phyloP scores from a whole-genome alignment of 805 yeast genomes.

The Wickerhamomyces xylosicus region DNA sequence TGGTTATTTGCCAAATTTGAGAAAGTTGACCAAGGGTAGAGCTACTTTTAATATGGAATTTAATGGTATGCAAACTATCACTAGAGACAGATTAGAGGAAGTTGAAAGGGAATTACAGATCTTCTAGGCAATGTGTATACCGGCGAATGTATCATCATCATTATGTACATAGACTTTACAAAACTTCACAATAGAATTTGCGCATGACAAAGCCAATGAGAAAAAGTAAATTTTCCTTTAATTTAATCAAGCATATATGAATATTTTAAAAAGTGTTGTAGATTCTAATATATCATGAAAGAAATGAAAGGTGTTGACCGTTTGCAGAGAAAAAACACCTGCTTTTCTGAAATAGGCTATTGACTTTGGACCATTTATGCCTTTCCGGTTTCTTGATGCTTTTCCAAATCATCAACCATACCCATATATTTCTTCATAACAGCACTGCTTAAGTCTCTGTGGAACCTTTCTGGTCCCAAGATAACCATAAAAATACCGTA shows the following conservation, averaged over 20 bases:
- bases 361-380: too few species aligned
- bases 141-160: slow-evolving; percentile 2
- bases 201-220: too few species aligned
- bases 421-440: slow-evolving; percentile 21
- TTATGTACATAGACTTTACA: neutral
- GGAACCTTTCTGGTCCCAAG: slow-evolving; percentile 49
- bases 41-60: slow-evolving; percentile 77
- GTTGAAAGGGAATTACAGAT: slow-evolving; percentile 18
- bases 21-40: slow-evolving; percentile 85
- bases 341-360: too few species aligned
- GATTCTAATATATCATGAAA: neutral
- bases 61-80: slow-evolving; percentile 59
- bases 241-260: too few species aligned
- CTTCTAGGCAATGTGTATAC: too few species aligned
- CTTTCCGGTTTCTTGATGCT: too few species aligned
- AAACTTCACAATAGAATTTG: neutral
- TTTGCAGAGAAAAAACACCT: too few species aligned
- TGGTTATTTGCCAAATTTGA: slow-evolving; percentile 67
- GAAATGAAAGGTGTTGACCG: too few species aligned
- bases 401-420: slow-evolving; percentile 13
- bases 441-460: slow-evolving; percentile 25
- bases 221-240: too few species aligned
- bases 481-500: slow-evolving; percentile 36
- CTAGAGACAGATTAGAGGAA: slow-evolving; percentile 36
- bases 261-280: neutral